Conservation (phyloP, 2,329 filamentous ascomycete species). For the Xylariaceae sp. region DNA sequence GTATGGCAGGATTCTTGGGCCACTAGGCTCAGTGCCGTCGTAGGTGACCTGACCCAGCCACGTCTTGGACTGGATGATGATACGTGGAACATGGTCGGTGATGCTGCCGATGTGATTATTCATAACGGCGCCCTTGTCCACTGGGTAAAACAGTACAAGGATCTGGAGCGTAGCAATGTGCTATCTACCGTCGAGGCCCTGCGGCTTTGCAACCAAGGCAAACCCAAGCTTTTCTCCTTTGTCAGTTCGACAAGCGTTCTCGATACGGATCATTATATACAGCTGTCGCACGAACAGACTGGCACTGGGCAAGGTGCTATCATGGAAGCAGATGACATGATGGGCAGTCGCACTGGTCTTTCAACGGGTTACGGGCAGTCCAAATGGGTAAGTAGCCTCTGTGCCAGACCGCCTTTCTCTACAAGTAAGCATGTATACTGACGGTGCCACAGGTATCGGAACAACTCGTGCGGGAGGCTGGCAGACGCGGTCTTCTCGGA, state of each 20-base stretch:
- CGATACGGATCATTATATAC: slow-evolving; percentile 77
- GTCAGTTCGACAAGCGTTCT: slow-evolving; percentile 80
- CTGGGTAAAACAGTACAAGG: slow-evolving; percentile 77
- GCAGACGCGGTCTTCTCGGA: slow-evolving; percentile 70
- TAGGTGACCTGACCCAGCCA: slow-evolving; percentile 71
- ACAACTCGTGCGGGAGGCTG: slow-evolving; percentile 73
- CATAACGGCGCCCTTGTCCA: slow-evolving; percentile 83
- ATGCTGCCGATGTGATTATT: slow-evolving; percentile 69
- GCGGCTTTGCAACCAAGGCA: slow-evolving; percentile 71
- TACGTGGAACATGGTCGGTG: slow-evolving; percentile 62
- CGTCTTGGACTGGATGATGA: slow-evolving; percentile 68
- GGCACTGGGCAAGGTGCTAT: slow-evolving; percentile 63
- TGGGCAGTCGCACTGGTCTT: slow-evolving; percentile 72
- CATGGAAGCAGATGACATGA: slow-evolving; percentile 73
- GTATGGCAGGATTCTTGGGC: slow-evolving; percentile 73
- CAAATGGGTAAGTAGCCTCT: slow-evolving; percentile 61
- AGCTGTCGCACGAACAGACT: slow-evolving; percentile 63
- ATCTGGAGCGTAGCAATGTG: slow-evolving; percentile 73
- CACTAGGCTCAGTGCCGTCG: slow-evolving; percentile 61
- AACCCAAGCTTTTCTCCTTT: slow-evolving; percentile 77
- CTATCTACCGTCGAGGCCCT: slow-evolving; percentile 75
- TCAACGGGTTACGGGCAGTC: slow-evolving; percentile 87
- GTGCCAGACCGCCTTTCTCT: too few species aligned
- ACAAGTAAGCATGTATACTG: too few species aligned
- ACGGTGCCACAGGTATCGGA: slow-evolving; percentile 36